Evolutionary conservation across 208 protist species (phyloP), one percentile per base, ranked within the genome.

Genomic region (Balamuthia mandrillaris): DNA sequence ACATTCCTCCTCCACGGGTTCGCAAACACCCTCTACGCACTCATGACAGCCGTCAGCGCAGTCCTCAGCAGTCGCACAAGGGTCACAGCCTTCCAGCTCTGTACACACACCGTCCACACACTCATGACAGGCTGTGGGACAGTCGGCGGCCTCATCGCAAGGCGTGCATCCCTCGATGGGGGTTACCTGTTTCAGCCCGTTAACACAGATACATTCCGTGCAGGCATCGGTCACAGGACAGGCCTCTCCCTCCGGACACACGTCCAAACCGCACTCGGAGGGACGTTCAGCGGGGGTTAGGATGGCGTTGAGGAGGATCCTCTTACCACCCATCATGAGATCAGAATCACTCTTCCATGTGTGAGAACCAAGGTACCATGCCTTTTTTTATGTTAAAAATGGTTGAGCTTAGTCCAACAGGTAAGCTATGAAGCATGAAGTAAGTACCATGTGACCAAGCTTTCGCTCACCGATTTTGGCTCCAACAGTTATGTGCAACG

Each of bases 271-370:
- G 65, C 65, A 75, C 0, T 3, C 52, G 24, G 35, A 7, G 0
- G 65, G 65, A 3, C 65, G 65, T 37, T 45, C 35, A 31, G 65
- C 65, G 1, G 65, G 65, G 65, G 39, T 75, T 7, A 75, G 65
- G 65, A 37, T 54, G n/a, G 65, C 65, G 65, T 75, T 75, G 21
- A 75, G 24, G 65, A 75, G 29, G 41, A 75, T 75, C 41, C 65
- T 37, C n/a, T 31, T 4, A 44, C 65, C 65, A 42, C 52, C 52
- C 41, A 16, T 27, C 42, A 37, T 7, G 39, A 75, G 21, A 21
- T 35, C 1, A 1, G 39, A 27, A 27, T 37, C 42, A 18, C 12
- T 16, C 0, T 37, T 75, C 27, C 37, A 75, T 44, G 27, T 24
- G 65, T 75, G 65, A 14, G 39, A 0, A 31, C 65, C 65, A 37